A percentile compares a stretch with the other conserved stretches of the same genome.
Conservation (phyloP, 768 basidiomycete genomes). For the Rhizopogon salebrosus region DNA sequence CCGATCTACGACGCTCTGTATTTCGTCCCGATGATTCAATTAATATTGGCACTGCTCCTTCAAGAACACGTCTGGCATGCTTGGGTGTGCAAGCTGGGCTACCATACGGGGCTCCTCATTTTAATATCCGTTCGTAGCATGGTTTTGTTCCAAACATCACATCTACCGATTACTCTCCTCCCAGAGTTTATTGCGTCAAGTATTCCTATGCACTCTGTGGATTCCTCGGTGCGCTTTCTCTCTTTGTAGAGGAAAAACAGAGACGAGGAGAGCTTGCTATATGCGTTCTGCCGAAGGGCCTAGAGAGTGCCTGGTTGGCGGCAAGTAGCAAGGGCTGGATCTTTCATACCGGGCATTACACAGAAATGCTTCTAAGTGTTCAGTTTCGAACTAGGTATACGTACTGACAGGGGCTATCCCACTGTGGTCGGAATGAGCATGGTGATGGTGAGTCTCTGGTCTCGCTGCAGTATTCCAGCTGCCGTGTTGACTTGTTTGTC, state of each 20-base stretch:
- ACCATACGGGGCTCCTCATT: conserved; percentile 64
- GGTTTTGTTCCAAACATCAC: conserved; percentile 64
- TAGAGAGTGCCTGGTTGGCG: conserved; percentile 89
- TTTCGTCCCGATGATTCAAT: no score
- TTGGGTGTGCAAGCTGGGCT: conserved; percentile 61
- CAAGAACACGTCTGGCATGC: conserved; percentile 56
- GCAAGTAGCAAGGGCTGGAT: conserved; percentile 73
- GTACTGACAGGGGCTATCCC: no score
- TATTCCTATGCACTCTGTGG: conserved; percentile 73
- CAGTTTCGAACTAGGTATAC: no score
- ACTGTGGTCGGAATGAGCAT: no score
- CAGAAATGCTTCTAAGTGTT: no score
- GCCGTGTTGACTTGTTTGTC: no score
- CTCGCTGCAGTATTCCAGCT: no score
- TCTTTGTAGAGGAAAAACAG: conserved; percentile 84
- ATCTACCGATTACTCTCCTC: conserved; percentile 45
- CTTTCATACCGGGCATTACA: conserved; percentile 60
- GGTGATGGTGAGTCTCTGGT: no score
- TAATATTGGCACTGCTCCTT: conserved; percentile 67
- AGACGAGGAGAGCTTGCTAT: conserved; percentile 89
- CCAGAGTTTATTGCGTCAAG: conserved; percentile 46
- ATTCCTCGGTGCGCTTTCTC: conserved; percentile 70
- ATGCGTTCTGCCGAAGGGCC: conserved; percentile 83
- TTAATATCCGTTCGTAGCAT: conserved; percentile 32
- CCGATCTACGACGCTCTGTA: no score